Evolutionary conservation across 176 grass and related monocot species (phyloP).

Genomic region (Puccinellia tenuiflora): DNA sequence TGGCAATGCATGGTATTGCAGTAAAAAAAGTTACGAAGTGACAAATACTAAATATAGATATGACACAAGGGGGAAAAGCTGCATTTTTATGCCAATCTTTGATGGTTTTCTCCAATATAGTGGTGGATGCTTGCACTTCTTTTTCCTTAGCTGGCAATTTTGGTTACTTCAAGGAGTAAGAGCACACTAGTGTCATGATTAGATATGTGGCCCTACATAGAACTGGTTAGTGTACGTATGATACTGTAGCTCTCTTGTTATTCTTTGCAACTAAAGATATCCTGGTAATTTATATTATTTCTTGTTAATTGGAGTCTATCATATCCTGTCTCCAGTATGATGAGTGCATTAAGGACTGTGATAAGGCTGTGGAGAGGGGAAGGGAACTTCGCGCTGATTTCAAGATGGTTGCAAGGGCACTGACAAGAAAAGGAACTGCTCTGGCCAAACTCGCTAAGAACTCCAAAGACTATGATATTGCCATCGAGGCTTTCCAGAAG

Average conservation of each 20-base stretch:
- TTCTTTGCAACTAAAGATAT: neutral
- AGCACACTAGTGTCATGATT: neutral
- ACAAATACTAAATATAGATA: neutral
- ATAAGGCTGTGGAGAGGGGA: conserved; percentile 92
- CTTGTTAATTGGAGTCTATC: conserved; percentile 6
- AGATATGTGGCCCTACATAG: neutral
- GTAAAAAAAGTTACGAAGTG: neutral
- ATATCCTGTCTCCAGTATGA: conserved; percentile 48
- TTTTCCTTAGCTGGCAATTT: neutral
- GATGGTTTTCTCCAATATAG: neutral
- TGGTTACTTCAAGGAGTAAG: neutral
- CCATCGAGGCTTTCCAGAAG: conserved; percentile 91
- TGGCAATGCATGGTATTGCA: neutral
- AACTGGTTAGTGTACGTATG: neutral
- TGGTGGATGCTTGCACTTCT: neutral
- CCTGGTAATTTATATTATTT: neutral
- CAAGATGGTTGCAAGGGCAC: conserved; percentile 92
- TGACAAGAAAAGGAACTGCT: conserved; percentile 98
- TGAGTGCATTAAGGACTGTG: conserved; percentile 95
- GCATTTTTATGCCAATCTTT: neutral
- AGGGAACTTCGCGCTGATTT: conserved; percentile 94
- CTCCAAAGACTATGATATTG: conserved; percentile 79
- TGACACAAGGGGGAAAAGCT: neutral
- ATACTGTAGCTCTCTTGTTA: neutral
- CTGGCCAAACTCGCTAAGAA: conserved; percentile 71